A percentile compares a stretch with the other conserved stretches of the same genome.
Evolutionary conservation across 805 yeast species (phyloP).

Genomic region (Kodamaea hsintzibuensis): DNA sequence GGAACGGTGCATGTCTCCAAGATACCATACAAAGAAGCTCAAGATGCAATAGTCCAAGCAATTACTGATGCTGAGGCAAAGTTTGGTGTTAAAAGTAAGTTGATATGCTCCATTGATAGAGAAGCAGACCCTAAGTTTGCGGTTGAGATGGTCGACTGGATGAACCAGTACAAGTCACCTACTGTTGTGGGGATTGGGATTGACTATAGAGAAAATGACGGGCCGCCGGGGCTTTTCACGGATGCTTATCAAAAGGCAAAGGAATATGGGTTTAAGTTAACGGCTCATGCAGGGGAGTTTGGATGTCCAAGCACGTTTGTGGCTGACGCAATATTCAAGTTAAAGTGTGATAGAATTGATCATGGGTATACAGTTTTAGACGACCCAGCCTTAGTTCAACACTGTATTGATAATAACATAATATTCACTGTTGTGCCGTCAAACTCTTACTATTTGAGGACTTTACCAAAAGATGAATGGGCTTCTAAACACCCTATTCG

Average conservation of each 20-base stretch:
- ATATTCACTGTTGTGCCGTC: constrained; percentile 31
- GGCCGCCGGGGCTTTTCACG: constrained; percentile 26
- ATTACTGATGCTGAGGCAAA: constrained; percentile 19
- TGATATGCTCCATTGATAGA: constrained; percentile 30
- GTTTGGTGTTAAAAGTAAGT: constrained; percentile 20
- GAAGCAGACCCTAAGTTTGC: constrained; percentile 25
- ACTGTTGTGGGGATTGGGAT: constrained; percentile 29
- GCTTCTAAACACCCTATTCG: constrained; percentile 30
- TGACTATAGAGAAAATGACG: constrained; percentile 28
- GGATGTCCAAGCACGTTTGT: constrained; percentile 28
- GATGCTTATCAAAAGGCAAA: constrained; percentile 25
- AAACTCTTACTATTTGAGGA: constrained; percentile 29
- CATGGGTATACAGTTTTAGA: constrained; percentile 32
- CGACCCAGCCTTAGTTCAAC: constrained; percentile 21
- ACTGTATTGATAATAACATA: constrained; percentile 18
- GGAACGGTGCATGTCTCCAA: constrained; percentile 27
- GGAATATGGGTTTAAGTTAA: constrained; percentile 21
- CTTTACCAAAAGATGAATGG: constrained; percentile 27
- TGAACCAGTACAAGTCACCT: constrained; percentile 22
- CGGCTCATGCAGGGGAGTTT: constrained; percentile 34
- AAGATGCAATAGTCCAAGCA: constrained; percentile 23
- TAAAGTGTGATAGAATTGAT: constrained; percentile 27
- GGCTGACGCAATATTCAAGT: constrained; percentile 21
- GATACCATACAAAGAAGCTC: constrained; percentile 25
- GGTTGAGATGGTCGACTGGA: constrained; percentile 26